Evolutionary conservation across 306 rosid genomes (phyloP).

Genomic region (Hippophae gyantsensis): DNA sequence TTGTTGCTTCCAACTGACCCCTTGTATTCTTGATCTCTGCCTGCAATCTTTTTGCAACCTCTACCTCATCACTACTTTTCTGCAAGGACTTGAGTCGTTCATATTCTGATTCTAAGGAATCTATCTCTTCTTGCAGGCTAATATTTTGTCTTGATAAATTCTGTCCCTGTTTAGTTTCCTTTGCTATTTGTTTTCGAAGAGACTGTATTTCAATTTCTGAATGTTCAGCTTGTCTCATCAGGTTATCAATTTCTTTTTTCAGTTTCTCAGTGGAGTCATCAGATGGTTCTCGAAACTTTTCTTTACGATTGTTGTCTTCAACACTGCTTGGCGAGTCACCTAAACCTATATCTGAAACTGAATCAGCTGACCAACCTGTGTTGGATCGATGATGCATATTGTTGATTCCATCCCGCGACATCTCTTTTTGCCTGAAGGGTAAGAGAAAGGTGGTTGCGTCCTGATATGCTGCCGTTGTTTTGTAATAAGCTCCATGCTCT

Average conservation of each 20-base stretch:
- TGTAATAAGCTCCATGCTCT: slow-evolving; percentile 25
- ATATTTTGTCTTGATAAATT: slow-evolving; percentile 62
- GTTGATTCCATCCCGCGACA: slow-evolving; percentile 12
- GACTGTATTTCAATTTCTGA: slow-evolving; percentile 83
- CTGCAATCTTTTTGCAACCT: slow-evolving; percentile 31
- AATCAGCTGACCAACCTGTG: slow-evolving; percentile 68
- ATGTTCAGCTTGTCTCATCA: slow-evolving; percentile 62
- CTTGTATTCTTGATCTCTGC: slow-evolving; percentile 51
- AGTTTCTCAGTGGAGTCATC: slow-evolving; percentile 47
- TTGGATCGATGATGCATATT: slow-evolving; percentile 43
- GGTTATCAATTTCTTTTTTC: slow-evolving; percentile 47
- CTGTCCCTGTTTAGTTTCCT: slow-evolving; percentile 79
- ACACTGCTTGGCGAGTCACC: slow-evolving; percentile 62
- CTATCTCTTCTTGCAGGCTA: slow-evolving; percentile 79
- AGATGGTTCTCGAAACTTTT: slow-evolving; percentile 33
- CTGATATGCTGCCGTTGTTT: slow-evolving; percentile 12
- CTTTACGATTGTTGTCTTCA: slow-evolving; percentile 53
- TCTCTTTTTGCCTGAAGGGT: too few species aligned
- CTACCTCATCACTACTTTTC: slow-evolving; percentile 43
- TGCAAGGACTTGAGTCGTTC: slow-evolving; percentile 56
- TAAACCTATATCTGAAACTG: slow-evolving; percentile 81
- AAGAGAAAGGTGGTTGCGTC: neutral
- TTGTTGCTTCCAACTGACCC: slow-evolving; percentile 50
- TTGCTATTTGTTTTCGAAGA: slow-evolving; percentile 77
- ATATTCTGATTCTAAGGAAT: slow-evolving; percentile 38